phyloP scores from a whole-genome alignment of 805 yeast species.

The Metschnikowia continentalis region DNA sequence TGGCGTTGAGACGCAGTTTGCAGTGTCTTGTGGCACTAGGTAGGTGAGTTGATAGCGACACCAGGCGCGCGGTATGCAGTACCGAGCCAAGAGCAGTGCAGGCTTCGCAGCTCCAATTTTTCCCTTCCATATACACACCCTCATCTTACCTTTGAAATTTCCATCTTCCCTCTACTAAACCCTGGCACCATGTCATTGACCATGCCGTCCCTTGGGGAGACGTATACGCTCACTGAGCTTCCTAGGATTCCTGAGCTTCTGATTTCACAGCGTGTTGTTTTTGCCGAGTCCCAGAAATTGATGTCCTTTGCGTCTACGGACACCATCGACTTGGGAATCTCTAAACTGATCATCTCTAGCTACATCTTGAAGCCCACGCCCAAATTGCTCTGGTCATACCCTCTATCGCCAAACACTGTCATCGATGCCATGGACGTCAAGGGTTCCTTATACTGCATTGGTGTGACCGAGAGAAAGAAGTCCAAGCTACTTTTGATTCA shows the following conservation, averaged over 20 bases:
- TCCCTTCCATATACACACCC: slow-evolving; percentile 5
- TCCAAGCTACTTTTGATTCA: slow-evolving; percentile 14
- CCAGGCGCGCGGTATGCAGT: slow-evolving; percentile 1
- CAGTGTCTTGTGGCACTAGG: background rate
- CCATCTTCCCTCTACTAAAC: background rate
- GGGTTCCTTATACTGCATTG: slow-evolving; percentile 33
- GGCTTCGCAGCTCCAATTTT: slow-evolving; percentile 4
- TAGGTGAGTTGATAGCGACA: slow-evolving; percentile 2
- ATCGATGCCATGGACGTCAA: slow-evolving; percentile 40
- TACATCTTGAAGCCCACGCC: slow-evolving; percentile 54
- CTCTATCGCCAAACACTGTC: slow-evolving; percentile 45
- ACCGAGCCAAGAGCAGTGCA: background rate
- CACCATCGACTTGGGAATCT: slow-evolving; percentile 48
- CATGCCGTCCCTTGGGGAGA: slow-evolving; percentile 16
- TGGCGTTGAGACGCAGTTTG: slow-evolving; percentile 3
- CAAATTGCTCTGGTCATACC: slow-evolving; percentile 52
- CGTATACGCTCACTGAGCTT: slow-evolving; percentile 19
- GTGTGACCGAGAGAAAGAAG: slow-evolving; percentile 33
- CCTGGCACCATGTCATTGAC: slow-evolving; percentile 10
- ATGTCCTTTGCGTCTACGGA: slow-evolving; percentile 16
- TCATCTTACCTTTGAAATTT: slow-evolving; percentile 3
- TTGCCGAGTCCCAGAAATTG: slow-evolving; percentile 15
- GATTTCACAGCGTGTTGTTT: slow-evolving; percentile 16
- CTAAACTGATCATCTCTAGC: slow-evolving; percentile 50
- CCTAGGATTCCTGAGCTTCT: slow-evolving; percentile 18